Percentiles rank a stretch among this genome's conserved stretches.
These are phyloP conservation scores for Mallotus japonicus DNA, from an alignment of 441 rosid genomes.

Conservation along the genomic window DNA sequence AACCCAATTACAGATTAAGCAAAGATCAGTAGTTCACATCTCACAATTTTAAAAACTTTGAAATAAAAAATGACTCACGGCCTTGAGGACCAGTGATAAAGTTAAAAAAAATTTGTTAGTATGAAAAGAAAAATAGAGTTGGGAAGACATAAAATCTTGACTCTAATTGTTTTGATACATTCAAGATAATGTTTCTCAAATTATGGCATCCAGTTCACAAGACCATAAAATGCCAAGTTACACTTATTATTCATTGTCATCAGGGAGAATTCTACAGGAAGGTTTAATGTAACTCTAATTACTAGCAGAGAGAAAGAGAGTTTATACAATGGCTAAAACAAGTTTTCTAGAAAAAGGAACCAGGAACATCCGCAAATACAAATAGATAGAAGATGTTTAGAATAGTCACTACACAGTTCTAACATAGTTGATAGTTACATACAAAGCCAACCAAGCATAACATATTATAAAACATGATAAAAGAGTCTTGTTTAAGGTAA, in stretches of 20 bases:
- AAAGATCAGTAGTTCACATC: neutral
- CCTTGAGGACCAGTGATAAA: neutral
- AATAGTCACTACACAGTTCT: neutral
- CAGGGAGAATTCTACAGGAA: neutral
- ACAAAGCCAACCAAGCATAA: neutral
- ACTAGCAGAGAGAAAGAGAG: neutral
- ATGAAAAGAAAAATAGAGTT: neutral
- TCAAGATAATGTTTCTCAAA: neutral
- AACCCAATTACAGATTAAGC: conserved; percentile 14
- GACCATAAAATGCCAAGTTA: neutral
- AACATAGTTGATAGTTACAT: neutral
- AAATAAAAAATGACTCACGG: neutral
- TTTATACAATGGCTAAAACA: neutral
- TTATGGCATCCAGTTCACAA: too few species aligned
- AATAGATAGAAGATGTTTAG: neutral
- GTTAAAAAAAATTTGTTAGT: neutral
- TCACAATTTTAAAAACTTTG: neutral
- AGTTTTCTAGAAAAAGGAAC: neutral
- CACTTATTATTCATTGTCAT: neutral
- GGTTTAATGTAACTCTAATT: neutral
- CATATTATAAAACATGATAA: neutral
- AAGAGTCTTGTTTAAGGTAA: neutral
- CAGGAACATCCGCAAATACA: neutral
- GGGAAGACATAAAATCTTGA: neutral
- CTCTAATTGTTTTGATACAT: neutral